Evolutionary conservation across 768 basidiomycete genomes (phyloP), one percentile per base, ranked within the genome.

Genomic region (Gautieria morchelliformis): DNA sequence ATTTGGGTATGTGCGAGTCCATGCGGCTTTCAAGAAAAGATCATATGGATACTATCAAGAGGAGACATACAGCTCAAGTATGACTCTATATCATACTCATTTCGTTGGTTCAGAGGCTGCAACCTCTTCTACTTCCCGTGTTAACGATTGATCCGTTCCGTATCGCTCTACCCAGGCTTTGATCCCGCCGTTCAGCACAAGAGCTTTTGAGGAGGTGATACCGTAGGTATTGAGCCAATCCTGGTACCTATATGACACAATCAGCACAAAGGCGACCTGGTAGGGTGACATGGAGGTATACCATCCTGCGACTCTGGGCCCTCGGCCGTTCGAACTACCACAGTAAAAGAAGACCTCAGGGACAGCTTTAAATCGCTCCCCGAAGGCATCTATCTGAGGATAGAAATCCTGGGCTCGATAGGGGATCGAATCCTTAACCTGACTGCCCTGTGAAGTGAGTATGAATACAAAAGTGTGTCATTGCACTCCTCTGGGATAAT

Each of bases 271-370:
- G 35, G 35, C 27, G 27, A 27, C 27, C 27, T n/a, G n/a, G 33
- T 6, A 37, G 14, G 14, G 8, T 14, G 10, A 9, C 10, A 37
- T 9, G 2, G 35, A 37, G 35, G 60, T 70, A 33, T 64, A 81
- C 82, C 80, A 83, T 65, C 74, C 75, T 19, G 79, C 80, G 65
- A 76, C 79, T 12, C 81, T 70, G 15, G 80, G 79, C 1, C 71
- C 80, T 30, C 81, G 69, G 17, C 79, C 80, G 42, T 70, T 68
- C 1, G 78, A 80, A 61, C 77, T 77, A 42, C 71, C 67, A 56
- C 79, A 82, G 57, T 82, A 82, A 58, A 83, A 82, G 7, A 82
- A 72, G 9, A 83, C 78, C 12, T 68, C 66, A 10, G 67, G 62
- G 0, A 70, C 74, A 22, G 70, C 62, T 51, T 68, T 68, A 61